These are phyloP conservation scores for Odontarrhena argentea DNA, from an alignment of 345 rosid species.

Conservation along the genomic window DNA sequence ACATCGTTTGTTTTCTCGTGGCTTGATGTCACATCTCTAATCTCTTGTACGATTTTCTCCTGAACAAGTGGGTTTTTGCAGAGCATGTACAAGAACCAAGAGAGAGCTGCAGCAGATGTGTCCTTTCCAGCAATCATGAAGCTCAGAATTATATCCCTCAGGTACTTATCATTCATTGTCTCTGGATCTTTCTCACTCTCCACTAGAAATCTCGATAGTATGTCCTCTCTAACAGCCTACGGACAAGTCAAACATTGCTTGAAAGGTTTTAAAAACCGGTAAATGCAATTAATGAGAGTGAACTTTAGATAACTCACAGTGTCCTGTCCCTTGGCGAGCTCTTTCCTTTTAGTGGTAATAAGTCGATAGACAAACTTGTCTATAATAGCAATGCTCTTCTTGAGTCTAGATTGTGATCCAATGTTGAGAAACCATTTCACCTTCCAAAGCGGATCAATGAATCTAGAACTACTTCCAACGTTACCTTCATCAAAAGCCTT, in stretches of 20 bases:
- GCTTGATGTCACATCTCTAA: conserved; percentile 44
- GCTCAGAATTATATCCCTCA: conserved; percentile 69
- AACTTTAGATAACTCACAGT: conserved; percentile 40
- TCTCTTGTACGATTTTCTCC: conserved; percentile 63
- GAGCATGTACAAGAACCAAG: conserved; percentile 79
- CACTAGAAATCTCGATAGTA: conserved; percentile 62
- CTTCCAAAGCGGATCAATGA: conserved; percentile 70
- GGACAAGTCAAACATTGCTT: not conserved
- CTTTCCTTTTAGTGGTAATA: conserved; percentile 52
- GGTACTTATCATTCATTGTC: conserved; percentile 57
- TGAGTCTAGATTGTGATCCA: conserved; percentile 57
- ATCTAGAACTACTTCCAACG: conserved; percentile 55
- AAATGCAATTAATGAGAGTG: not conserved
- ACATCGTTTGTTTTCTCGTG: conserved; percentile 31
- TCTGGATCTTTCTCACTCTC: conserved; percentile 63
- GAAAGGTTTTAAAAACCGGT: not conserved
- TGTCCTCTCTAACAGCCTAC: conserved; percentile 64
- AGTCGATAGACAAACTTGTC: conserved; percentile 55
- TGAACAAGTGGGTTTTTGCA: conserved; percentile 72
- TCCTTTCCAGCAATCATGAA: conserved; percentile 83
- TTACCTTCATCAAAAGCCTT: conserved; percentile 72
- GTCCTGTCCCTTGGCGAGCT: conserved; percentile 28
- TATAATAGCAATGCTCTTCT: conserved; percentile 49
- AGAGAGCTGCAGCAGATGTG: conserved; percentile 55
- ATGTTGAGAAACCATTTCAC: conserved; percentile 57